Evolutionary conservation across 2,329 filamentous ascomycete species (phyloP).

Genomic region (Claviceps arundinis): DNA sequence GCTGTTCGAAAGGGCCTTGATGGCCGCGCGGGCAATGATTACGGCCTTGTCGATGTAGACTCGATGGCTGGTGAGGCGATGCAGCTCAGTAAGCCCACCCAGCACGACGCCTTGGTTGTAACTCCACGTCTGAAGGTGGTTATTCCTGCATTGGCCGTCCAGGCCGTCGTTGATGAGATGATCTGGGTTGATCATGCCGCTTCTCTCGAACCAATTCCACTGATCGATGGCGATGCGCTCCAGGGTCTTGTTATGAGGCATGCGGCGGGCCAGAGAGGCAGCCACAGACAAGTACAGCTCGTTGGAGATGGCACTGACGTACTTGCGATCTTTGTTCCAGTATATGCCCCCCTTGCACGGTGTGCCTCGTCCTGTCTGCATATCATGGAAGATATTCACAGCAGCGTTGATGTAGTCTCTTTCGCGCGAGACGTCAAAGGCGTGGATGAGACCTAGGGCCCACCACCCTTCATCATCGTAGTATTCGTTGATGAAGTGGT

Average conservation of each 20-base stretch:
- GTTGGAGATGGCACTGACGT: constrained; percentile 44
- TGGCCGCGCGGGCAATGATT: constrained; percentile 39
- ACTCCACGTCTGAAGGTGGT: constrained; percentile 34
- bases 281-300: constrained; percentile 43
- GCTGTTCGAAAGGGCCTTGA: constrained; percentile 28
- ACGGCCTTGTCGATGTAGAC: constrained; percentile 29
- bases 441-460: constrained; percentile 44
- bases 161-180: constrained; percentile 42
- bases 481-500: constrained; percentile 36
- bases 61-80: constrained; percentile 27
- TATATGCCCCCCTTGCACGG: constrained; percentile 41
- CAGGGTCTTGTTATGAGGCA: constrained; percentile 27
- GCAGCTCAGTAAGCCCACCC: constrained; percentile 39
- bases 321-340: constrained; percentile 39
- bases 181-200: constrained; percentile 38
- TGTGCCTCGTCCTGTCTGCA: constrained; percentile 32
- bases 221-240: constrained; percentile 34
- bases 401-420: constrained; percentile 39
- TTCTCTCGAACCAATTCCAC: constrained; percentile 39
- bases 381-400: constrained; percentile 41
- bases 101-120: constrained; percentile 49
- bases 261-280: constrained; percentile 37
- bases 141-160: constrained; percentile 33
- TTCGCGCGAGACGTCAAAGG: constrained; percentile 41
- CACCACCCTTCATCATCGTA: constrained; percentile 55